Evolutionary conservation across 2,329 filamentous ascomycete species (phyloP), one percentile per base, ranked within the genome.

Genomic region (Hymenoscyphus salicellus): DNA sequence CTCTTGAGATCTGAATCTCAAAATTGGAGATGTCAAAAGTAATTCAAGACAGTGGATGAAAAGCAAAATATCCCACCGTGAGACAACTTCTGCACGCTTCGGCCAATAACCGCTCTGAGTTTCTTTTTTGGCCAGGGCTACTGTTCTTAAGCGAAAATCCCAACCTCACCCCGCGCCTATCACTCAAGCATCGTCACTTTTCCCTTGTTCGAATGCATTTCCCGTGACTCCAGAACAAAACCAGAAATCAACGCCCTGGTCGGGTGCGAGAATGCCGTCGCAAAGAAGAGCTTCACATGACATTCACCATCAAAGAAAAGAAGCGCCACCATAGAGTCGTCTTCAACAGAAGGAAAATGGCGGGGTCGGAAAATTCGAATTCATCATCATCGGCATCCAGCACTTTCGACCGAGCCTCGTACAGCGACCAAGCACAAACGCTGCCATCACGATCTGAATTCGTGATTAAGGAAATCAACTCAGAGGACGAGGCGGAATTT

Each of bases 231-330:
- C 55, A 55, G 6, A 10, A 20, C 32, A 32, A 63, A 43, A 8
- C 28, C 28, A 49, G 55, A 57, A 55, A 30, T 33, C 55, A 56
- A 33, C 46, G 46, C 20, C 20, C 46, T 26, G 46, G 46, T 8
- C 4, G 20, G 46, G 46, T 52, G 46, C 20, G 20, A 52, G 20
- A 52, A 56, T 56, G 55, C 55, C 55, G 55, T 56, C 30, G 49
- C 58, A 62, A 56, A 69, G 67, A 60, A 60, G 46, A 65, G 63
- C 55, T 64, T 62, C 70, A 71, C 68, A 75, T 76, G 74, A 71
- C 72, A 68, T 72, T 73, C 63, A 58, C 63, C 55, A 63, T 72
- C 71, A 75, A 72, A 73, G 70, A 71, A 66, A 73, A 65, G 63
- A 74, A 71, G 63, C 60, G 70, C 49, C 70, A 59, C 62, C 69